Evolutionary conservation across 2,329 filamentous ascomycete species (phyloP), one percentile per base, ranked within the genome.

Genomic region (Allantophomopsis cytisporea): DNA sequence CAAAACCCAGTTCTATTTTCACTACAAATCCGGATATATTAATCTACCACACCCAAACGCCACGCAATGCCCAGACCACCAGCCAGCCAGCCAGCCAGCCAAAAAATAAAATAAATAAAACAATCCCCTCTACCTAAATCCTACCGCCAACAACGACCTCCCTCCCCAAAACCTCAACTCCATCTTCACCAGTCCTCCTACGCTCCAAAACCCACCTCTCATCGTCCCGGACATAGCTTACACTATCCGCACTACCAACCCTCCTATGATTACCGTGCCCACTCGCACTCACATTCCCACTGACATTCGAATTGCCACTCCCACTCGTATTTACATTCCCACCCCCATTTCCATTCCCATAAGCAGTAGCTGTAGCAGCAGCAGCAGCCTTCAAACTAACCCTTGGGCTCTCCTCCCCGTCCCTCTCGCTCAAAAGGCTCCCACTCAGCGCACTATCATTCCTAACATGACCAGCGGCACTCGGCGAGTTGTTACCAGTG

Each of bases 121-220:
- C 23, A 28, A 10, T 10, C 23, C 23, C 23, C 23, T 28, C 23
- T 8, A 4, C 23, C 38, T 43, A 51, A 41, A 52, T 52, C 42
- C 48, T 50, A 5, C 53, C 50, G 10, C 73, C 73, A 44, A 73
- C 68, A 8, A 83, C 68, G 42, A 83, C 63, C 54, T 82, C 73
- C 39, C 79, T 62, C 35, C 72, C 76, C 3, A 82, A 57, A n/a
- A 83, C 57, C 52, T 81, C 75, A 39, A 79, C 57, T 1, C 79
- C 80, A 42, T 64, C 69, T 49, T 83, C 79, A 1, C 66, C 74
- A 2, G 76, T 81, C 30, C 80, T 62, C 39, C 80, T 65, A 30
- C 80, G 61, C 56, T 86, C 81, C 47, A 85, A 61, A 7, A 85
- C 71, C 81, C 80, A 85, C 35, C 77, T 61, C 46, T 71, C 70